Percentiles rank a stretch among this genome's conserved stretches.
Conservation (phyloP, 2,329 filamentous ascomycete genomes). For the Phialophora expanda region DNA sequence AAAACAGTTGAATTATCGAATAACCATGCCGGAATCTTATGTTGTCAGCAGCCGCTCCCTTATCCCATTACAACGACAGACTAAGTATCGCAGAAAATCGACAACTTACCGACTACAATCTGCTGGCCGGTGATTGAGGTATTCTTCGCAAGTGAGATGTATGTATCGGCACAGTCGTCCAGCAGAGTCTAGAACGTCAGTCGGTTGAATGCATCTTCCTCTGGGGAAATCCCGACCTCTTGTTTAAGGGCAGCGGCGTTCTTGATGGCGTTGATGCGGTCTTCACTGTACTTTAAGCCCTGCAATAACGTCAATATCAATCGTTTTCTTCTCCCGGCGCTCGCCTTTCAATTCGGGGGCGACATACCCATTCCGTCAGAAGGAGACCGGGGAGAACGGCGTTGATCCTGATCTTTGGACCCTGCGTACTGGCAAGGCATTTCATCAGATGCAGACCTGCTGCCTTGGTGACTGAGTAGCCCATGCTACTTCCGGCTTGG, state of each 20-base stretch:
- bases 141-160: slow-evolving; percentile 50
- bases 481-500: slow-evolving; percentile 66
- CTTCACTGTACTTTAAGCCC: slow-evolving; percentile 64
- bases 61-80: slow-evolving; percentile 26
- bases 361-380: slow-evolving; percentile 66
- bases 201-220: neutral
- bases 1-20: slow-evolving; percentile 16
- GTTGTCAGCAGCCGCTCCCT: slow-evolving; percentile 20
- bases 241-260: slow-evolving; percentile 66
- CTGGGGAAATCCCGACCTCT: slow-evolving; percentile 50
- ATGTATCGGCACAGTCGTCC: slow-evolving; percentile 51
- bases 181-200: slow-evolving; percentile 45
- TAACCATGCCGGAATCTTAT: slow-evolving; percentile 34
- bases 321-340: neutral
- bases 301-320: slow-evolving; percentile 35
- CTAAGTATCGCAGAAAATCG: neutral
- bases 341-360: no score
- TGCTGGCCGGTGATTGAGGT: slow-evolving; percentile 54
- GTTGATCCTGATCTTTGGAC: slow-evolving; percentile 68
- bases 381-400: slow-evolving; percentile 68
- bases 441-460: slow-evolving; percentile 73
- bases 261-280: slow-evolving; percentile 60
- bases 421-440: slow-evolving; percentile 66
- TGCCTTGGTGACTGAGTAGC: slow-evolving; percentile 80
- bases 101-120: slow-evolving; percentile 49